These are phyloP conservation scores for Coniosporium tulheliwenetii DNA, from an alignment of 2,329 filamentous ascomycete genomes.

Conservation along the genomic window DNA sequence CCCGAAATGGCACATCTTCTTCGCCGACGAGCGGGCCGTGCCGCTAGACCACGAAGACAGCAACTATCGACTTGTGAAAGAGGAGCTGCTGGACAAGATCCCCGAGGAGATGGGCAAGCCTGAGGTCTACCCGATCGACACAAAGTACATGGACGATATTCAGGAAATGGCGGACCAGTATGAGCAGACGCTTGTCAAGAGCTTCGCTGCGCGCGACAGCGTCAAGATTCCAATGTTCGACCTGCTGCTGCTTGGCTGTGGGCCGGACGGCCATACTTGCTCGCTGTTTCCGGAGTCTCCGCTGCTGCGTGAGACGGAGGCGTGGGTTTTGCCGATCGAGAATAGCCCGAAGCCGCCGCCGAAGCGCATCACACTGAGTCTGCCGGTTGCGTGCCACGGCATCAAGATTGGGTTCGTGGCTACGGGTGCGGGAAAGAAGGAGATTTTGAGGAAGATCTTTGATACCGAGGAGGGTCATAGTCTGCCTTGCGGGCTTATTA, in stretches of 20 bases:
- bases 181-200: constrained; percentile 70
- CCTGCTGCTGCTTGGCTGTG: constrained; percentile 80
- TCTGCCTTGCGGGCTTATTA: constrained; percentile 77
- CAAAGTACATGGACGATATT: constrained; percentile 51
- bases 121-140: constrained; percentile 65
- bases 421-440: constrained; percentile 79
- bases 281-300: constrained; percentile 85
- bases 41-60: constrained; percentile 84
- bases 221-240: constrained; percentile 94
- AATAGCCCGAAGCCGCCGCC: constrained; percentile 92
- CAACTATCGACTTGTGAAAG: constrained; percentile 81
- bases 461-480: constrained; percentile 55
- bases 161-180: constrained; percentile 92
- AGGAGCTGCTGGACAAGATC: constrained; percentile 79
- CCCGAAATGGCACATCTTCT: constrained; percentile 93
- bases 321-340: constrained; percentile 84
- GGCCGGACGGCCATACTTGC: constrained; percentile 94
- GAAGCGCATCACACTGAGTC: constrained; percentile 76
- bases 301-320: constrained; percentile 68
- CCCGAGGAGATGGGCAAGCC: constrained; percentile 51
- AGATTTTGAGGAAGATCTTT: constrained; percentile 84
- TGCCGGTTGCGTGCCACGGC: constrained; percentile 80
- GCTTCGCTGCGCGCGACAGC: constrained; percentile 82
- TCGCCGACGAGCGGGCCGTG: constrained; percentile 91
- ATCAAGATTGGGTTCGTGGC: constrained; percentile 82